Conservation (phyloP, 495 filamentous ascomycete species). For the Darksidea phi region DNA sequence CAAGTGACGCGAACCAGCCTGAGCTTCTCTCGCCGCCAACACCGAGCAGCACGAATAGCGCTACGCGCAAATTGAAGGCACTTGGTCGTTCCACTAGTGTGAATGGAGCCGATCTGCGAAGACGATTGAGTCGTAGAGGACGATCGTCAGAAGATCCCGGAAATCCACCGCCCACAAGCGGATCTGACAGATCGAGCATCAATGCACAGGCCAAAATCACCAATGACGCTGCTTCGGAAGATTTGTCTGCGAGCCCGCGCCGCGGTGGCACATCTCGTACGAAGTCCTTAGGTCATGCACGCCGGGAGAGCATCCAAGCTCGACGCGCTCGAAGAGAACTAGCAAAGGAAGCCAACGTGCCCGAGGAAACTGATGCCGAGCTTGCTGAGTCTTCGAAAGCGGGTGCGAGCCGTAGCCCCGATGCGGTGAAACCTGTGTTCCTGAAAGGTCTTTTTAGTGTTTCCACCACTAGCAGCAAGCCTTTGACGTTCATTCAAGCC, state of each 20-base stretch:
- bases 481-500: slow-evolving; percentile 74
- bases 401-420: slow-evolving; percentile 50
- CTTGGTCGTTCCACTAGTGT: slow-evolving; percentile 82
- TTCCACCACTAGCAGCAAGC: slow-evolving; percentile 90
- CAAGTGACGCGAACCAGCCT: slow-evolving; percentile 63
- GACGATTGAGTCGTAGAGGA: slow-evolving; percentile 60
- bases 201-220: slow-evolving; percentile 43
- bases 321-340: slow-evolving; percentile 67
- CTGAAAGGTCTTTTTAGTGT: slow-evolving; percentile 98
- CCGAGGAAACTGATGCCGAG: slow-evolving; percentile 75
- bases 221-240: slow-evolving; percentile 46
- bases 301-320: slow-evolving; percentile 86
- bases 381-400: slow-evolving; percentile 46
- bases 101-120: slow-evolving; percentile 73
- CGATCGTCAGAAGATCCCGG: slow-evolving; percentile 56
- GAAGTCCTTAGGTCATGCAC: slow-evolving; percentile 86
- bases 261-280: slow-evolving; percentile 66
- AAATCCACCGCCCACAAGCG: slow-evolving; percentile 70
- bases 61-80: slow-evolving; percentile 59
- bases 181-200: slow-evolving; percentile 67
- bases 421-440: slow-evolving; percentile 84
- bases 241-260: slow-evolving; percentile 48
- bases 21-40: slow-evolving; percentile 73
- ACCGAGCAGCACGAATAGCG: slow-evolving; percentile 57
- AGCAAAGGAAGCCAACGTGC: slow-evolving; percentile 67